Conservation (phyloP, 179 eudicot species). For the Beta lomatogona region DNA sequence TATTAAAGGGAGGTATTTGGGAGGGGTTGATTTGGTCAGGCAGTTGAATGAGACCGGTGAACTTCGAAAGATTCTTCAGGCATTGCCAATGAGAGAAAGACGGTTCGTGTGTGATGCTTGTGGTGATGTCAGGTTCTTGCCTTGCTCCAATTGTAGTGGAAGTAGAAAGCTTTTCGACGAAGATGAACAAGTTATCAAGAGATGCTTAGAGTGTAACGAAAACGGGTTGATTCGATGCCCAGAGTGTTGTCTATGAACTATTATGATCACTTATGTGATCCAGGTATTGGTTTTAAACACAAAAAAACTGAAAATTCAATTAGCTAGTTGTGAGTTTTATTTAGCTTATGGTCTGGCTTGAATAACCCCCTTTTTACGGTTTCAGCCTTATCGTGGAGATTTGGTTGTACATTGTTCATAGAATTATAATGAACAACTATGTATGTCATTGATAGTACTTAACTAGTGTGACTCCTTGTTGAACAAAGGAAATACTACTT, state of each 20-base stretch:
- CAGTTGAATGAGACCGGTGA: slow-evolving; percentile 76
- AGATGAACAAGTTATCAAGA: slow-evolving; percentile 58
- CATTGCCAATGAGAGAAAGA: slow-evolving; percentile 47
- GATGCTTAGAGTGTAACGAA: slow-evolving; percentile 78
- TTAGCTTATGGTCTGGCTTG: slow-evolving; percentile 25
- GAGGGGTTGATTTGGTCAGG: slow-evolving; percentile 70
- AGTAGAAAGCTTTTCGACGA: slow-evolving; percentile 83
- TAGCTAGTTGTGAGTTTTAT: slow-evolving; percentile 18
- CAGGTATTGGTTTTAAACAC: not conserved
- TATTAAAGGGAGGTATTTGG: slow-evolving; percentile 60
- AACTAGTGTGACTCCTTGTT: slow-evolving; percentile 27
- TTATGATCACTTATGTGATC: not conserved
- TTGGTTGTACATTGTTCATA: slow-evolving; percentile 40
- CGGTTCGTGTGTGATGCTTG: slow-evolving; percentile 62
- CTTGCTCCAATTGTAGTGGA: slow-evolving; percentile 76
- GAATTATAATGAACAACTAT: slow-evolving; percentile 32
- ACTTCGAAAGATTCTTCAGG: slow-evolving; percentile 54
- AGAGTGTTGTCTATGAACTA: slow-evolving; percentile 48
- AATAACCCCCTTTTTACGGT: slow-evolving; percentile 28
- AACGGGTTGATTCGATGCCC: slow-evolving; percentile 85
- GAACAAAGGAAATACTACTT: not conserved
- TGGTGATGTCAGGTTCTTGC: slow-evolving; percentile 77
- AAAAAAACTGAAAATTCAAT: not conserved
- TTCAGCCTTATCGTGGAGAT: slow-evolving; percentile 40
- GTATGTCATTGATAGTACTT: slow-evolving; percentile 31